These are phyloP conservation scores for Moesziomyces sp. DNA, from an alignment of 1,284 basidiomycete genomes.

Conservation along the genomic window DNA sequence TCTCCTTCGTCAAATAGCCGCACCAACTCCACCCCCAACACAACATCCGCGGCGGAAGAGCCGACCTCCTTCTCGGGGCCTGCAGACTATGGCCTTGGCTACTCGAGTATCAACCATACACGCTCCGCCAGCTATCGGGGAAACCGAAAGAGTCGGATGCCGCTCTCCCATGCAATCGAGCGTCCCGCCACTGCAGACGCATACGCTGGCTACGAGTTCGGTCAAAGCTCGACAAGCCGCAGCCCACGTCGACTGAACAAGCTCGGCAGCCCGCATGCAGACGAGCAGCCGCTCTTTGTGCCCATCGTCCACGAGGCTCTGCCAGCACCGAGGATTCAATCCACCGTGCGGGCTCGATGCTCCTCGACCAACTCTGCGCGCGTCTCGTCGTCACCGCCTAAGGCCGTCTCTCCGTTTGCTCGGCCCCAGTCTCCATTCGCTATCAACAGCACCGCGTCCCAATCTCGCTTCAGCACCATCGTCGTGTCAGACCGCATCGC, in stretches of 20 bases:
- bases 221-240: not conserved
- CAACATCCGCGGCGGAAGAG: slow-evolving; percentile 9
- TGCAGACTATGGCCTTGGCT: slow-evolving; percentile 34
- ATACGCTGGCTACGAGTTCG: slow-evolving; percentile 1
- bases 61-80: slow-evolving; percentile 20
- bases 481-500: slow-evolving; percentile 4
- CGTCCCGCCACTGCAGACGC: slow-evolving; percentile 22
- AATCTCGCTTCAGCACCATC: not conserved
- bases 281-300: slow-evolving; percentile 31
- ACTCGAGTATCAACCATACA: slow-evolving; percentile 43
- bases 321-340: slow-evolving; percentile 10
- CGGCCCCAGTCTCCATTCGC: slow-evolving; percentile 24
- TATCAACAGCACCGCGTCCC: slow-evolving; percentile 9
- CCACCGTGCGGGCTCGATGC: slow-evolving; percentile 20
- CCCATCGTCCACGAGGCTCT: slow-evolving; percentile 5
- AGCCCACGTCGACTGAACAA: slow-evolving; percentile 12
- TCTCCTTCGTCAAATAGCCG: slow-evolving; percentile 10
- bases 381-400: slow-evolving; percentile 4
- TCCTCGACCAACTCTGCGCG: not conserved
- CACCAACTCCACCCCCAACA: slow-evolving; percentile 4
- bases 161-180: slow-evolving; percentile 10
- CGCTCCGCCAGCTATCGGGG: slow-evolving; percentile 9
- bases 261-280: slow-evolving; percentile 10
- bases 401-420: slow-evolving; percentile 1
- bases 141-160: slow-evolving; percentile 14